Evolutionary conservation across 768 basidiomycete genomes (phyloP).

Genomic region (Daedaleopsis sinensis): DNA sequence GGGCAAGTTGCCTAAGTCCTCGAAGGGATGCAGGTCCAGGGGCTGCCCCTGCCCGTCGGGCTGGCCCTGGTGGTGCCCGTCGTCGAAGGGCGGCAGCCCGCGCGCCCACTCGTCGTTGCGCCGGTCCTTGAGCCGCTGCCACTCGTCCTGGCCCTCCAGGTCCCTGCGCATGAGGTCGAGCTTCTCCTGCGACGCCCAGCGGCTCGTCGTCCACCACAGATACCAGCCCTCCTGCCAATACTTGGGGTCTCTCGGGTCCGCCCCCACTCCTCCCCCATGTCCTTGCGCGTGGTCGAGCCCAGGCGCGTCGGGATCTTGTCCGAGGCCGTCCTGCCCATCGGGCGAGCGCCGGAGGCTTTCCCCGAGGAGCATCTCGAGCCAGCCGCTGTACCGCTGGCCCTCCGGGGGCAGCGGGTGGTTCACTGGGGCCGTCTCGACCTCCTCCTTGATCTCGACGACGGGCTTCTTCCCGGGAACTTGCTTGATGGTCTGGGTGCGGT

Average conservation of each 20-base stretch:
- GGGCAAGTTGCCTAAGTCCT: slow-evolving; percentile 7
- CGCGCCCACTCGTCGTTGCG: slow-evolving; percentile 50
- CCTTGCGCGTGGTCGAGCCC: slow-evolving; percentile 6
- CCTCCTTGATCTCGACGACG: slow-evolving; percentile 17
- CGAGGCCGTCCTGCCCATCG: background rate
- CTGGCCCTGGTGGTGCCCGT: background rate
- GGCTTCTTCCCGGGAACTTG: slow-evolving; percentile 11
- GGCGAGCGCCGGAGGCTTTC: background rate
- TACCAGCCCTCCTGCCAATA: slow-evolving; percentile 81
- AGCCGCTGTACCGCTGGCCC: slow-evolving; percentile 49
- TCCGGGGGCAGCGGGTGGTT: slow-evolving; percentile 68
- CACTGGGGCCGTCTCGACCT: slow-evolving; percentile 4
- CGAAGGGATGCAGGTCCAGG: slow-evolving; percentile 2
- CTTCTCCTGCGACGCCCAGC: slow-evolving; percentile 56
- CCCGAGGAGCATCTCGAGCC: slow-evolving; percentile 36
- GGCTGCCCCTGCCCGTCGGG: background rate
- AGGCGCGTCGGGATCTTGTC: background rate
- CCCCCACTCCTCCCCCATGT: slow-evolving; percentile 6
- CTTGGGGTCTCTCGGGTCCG: slow-evolving; percentile 41
- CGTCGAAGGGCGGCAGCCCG: background rate
- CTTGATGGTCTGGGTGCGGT: slow-evolving; percentile 12
- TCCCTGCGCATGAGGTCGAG: slow-evolving; percentile 60
- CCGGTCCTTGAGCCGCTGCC: slow-evolving; percentile 44
- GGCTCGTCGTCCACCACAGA: slow-evolving; percentile 63
- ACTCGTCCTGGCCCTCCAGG: slow-evolving; percentile 52